Evolutionary conservation across 805 yeast species (phyloP).

Genomic region (Zygoascus ofunaensis): DNA sequence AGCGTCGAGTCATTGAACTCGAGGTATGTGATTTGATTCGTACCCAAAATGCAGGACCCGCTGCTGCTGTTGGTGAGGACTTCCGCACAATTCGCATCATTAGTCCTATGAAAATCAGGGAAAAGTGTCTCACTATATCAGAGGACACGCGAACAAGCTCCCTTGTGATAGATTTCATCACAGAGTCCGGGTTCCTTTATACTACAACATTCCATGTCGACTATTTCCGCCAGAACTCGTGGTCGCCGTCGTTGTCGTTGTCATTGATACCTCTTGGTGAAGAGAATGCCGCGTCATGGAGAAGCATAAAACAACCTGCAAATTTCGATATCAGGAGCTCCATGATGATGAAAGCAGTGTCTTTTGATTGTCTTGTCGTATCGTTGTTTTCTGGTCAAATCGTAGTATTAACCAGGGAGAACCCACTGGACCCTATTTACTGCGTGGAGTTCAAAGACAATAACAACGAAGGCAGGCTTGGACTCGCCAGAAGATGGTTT

Average conservation of each 20-base stretch:
- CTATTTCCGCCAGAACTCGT: constrained; percentile 31
- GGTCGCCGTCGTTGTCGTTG: neutral
- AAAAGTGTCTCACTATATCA: constrained; percentile 32
- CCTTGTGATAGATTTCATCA: constrained; percentile 46
- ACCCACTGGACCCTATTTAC: constrained; percentile 30
- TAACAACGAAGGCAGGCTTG: constrained; percentile 14
- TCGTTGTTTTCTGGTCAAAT: constrained; percentile 73
- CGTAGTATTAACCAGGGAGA: constrained; percentile 24
- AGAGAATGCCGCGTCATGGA: constrained; percentile 40
- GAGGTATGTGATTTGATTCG: constrained; percentile 13
- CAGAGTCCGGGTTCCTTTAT: constrained; percentile 40
- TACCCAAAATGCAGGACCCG: neutral
- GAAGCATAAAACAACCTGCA: constrained; percentile 59
- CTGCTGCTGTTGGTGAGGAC: constrained; percentile 6
- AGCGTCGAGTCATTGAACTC: constrained; percentile 13
- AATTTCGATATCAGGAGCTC: constrained; percentile 52
- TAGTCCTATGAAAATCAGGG: constrained; percentile 32
- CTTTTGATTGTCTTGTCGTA: constrained; percentile 40
- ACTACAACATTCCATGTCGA: constrained; percentile 38
- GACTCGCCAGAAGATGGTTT: constrained; percentile 15
- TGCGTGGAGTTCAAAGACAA: constrained; percentile 27
- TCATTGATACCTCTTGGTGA: constrained; percentile 9
- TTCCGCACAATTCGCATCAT: constrained; percentile 33
- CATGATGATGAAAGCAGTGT: constrained; percentile 41
- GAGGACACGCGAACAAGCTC: constrained; percentile 25